Evolutionary conservation across 1,139 yeast genomes (phyloP), one percentile per base, ranked within the genome.

Genomic region (Zygosaccharomyces pseudobailii): DNA sequence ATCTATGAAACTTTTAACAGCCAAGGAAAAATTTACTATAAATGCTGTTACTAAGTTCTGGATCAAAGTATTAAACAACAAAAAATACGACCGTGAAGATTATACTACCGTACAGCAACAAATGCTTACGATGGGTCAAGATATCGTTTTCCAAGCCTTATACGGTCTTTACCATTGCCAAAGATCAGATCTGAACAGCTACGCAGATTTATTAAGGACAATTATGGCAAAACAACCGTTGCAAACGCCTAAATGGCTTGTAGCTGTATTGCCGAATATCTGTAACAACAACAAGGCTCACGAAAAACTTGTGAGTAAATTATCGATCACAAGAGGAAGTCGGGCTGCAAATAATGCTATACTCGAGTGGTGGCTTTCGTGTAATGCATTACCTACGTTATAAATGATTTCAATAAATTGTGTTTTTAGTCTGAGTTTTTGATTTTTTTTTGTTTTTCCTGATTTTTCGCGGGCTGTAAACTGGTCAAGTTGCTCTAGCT

Each of bases 1-100:
- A 32, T 59, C 63, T 36, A 45, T 83, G 3, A 64, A 70, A 5
- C 72, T 78, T 10, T 67, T 87, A 36, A 58, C 67, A 6, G 74
- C 81, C 0, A 74, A 75, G 43, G 96, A 87, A 62, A 73, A 84
- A 45, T 80, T 84, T 56, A 78, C 87, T 2, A 67, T 87, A 37
- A 78, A 79, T 51, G 73, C 88, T 0, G 72, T 79, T 0, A 72
- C 79, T 46, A 75, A 76, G 52, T 87, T 87, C 57, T 87, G 95
- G 95, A 70, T 71, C 3, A 71, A 73, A 27, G 62, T 84, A 9
- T 59, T 86, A 2, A 68, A 73, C 25, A 69, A 82, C 55, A 78
- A 77, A 55, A 73, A 72, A 52, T 87, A 87, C 3, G 67, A 70
- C 3, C 65, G 69, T 23, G 68, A 70, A 19, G 87, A 82, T 52